Percentiles rank a stretch among this genome's conserved stretches.
phyloP scores from a whole-genome alignment of 2,329 filamentous ascomycete species.

The Colletotrichum caudatum region DNA sequence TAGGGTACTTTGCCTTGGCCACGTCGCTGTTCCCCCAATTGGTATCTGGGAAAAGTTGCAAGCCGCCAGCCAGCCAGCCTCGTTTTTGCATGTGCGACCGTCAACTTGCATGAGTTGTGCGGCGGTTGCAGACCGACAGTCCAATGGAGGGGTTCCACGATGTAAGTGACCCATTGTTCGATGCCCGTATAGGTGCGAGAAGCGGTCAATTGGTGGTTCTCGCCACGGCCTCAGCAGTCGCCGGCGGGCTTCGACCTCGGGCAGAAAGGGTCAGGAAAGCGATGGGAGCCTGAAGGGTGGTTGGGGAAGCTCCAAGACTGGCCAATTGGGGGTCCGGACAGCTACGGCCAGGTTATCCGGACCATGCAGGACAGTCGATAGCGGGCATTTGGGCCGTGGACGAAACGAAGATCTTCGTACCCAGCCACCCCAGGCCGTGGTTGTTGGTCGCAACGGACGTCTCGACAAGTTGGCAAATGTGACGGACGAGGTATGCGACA shows the following conservation, averaged over 20 bases:
- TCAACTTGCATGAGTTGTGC: constrained; percentile 37
- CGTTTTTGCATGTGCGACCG: constrained; percentile 39
- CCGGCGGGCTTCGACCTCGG: constrained; percentile 17
- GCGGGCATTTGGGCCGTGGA: constrained; percentile 34
- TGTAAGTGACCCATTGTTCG: constrained; percentile 41
- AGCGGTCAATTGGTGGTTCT: constrained; percentile 22
- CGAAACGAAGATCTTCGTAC: constrained; percentile 38
- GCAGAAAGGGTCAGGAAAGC: constrained; percentile 20
- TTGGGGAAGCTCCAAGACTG: constrained; percentile 33
- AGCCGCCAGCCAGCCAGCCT: constrained; percentile 32
- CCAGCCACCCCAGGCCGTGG: constrained; percentile 27
- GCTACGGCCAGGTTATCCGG: constrained; percentile 22
- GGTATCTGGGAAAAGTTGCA: constrained; percentile 25
- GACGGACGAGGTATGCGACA: constrained; percentile 11
- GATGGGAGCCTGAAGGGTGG: constrained; percentile 37
- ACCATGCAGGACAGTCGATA: constrained; percentile 40
- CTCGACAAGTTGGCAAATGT: constrained; percentile 21
- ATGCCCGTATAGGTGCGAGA: constrained; percentile 10
- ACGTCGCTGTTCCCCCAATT: constrained; percentile 42
- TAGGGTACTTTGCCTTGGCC: constrained; percentile 33
- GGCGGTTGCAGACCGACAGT: constrained; percentile 34
- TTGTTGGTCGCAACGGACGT: constrained; percentile 20
- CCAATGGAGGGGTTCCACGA: constrained; percentile 51
- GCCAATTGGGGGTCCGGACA: constrained; percentile 31
- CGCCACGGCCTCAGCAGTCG: constrained; percentile 21